Conservation (phyloP, 306 rosid genomes). For the Abrus pulchellus region DNA sequence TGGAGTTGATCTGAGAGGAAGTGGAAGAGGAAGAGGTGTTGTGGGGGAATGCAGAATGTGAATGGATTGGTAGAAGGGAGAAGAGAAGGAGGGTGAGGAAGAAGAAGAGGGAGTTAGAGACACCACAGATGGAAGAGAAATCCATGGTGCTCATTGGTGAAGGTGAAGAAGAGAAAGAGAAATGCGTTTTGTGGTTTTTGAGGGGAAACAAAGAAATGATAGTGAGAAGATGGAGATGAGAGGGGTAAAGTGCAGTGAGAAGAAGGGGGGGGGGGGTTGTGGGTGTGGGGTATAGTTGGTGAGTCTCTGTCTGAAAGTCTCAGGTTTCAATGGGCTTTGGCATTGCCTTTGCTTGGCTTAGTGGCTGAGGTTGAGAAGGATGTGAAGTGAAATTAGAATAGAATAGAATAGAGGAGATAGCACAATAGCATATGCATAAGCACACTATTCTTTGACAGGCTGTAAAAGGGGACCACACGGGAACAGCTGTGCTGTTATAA, state of each 20-base stretch:
- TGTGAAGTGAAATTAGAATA: background rate
- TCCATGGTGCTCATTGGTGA: constrained; percentile 67
- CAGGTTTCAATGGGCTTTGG: background rate
- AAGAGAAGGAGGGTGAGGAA: constrained; percentile 37
- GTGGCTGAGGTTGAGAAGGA: constrained; percentile 1
- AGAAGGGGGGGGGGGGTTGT: constrained; percentile 17
- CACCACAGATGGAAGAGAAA: constrained; percentile 64
- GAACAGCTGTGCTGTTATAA: constrained; percentile 27
- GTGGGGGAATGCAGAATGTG: constrained; percentile 52
- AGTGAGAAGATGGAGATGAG: background rate
- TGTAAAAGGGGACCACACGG: constrained; percentile 73
- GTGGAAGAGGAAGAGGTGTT: constrained; percentile 47
- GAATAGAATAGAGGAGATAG: background rate
- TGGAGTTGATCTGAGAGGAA: constrained; percentile 73
- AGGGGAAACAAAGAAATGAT: background rate
- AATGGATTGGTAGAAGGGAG: constrained; percentile 9
- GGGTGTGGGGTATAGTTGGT: constrained; percentile 48
- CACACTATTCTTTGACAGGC: constrained; percentile 59
- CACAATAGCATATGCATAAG: background rate
- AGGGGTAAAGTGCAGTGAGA: constrained; percentile 40
- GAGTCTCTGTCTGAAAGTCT: constrained; percentile 35
- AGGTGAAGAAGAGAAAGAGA: background rate
- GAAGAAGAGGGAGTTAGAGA: constrained; percentile 40
- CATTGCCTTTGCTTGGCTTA: constrained; percentile 44
- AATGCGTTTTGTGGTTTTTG: background rate